Base-by-base conservation (phyloP, 2,329 filamentous ascomycete species). In the Arthrobotrys sphaeroides region DNA sequence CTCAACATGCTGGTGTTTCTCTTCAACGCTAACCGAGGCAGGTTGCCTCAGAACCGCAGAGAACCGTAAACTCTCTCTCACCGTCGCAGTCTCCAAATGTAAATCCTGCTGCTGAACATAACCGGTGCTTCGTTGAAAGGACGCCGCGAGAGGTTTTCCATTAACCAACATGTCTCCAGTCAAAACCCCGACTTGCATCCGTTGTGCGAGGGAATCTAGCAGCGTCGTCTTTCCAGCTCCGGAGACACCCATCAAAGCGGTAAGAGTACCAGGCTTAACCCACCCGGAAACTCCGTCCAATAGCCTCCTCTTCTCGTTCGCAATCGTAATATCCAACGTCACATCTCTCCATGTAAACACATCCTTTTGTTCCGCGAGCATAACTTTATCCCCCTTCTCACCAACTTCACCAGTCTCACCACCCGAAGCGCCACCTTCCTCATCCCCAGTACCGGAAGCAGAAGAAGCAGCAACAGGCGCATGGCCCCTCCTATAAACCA, bases 71-170 rank as follows among this genome's bases (percentile, higher is more conserved):
- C 88, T 88, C 79, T 90, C 88, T 31, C 88, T 85, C 33, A 90
- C 88, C 1, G 88, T 90, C 78, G 89, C 86, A 0, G 86, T 86
- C 0, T 86, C 86, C 66, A 89, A 87, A 81, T 90, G 88, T 42
- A 90, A 83, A 77, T 90, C 88, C 31, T 87, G 85, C 79, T 90
- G 88, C 79, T 90, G 87, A 10, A 87, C 87, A 73, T 89, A 89
- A 0, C 87, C 88, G 0, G 88, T 89, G 2, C 86, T 87, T 31
- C 88, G 84, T 80, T 89, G 87, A 80, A 90, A 89, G 78, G 88
- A 85, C 79, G 86, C 86, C 38, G 87, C 87, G 0, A 87, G 87
- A 78, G 86, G 86, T 43, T 82, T 74, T 12, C 86, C 87, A 70
- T 89, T 88, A 33, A 89, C 86, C 1, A 88, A 81, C 6, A 89